Conservation (phyloP, 1,284 basidiomycete species). For the Apiotrichum brassicae region DNA sequence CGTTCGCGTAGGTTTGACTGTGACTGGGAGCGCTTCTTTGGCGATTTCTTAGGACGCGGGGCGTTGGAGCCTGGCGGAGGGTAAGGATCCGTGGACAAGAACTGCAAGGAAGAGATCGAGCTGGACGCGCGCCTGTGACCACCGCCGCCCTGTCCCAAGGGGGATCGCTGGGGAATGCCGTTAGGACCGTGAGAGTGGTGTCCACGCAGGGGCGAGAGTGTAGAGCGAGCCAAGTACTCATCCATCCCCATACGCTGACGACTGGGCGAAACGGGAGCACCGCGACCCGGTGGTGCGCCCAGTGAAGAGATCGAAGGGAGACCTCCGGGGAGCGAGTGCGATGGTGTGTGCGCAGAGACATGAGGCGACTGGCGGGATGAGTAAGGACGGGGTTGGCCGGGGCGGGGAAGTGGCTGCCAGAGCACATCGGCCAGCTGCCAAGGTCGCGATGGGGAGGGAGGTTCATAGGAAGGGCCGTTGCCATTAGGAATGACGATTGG, state of each 20-base stretch:
- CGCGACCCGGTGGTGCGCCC: not conserved
- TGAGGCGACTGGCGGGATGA: conserved; percentile 6
- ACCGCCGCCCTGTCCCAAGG: not conserved
- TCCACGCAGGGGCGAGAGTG: conserved; percentile 6
- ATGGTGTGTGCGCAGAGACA: conserved; percentile 9
- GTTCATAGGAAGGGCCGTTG: conserved; percentile 29
- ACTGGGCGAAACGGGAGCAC: conserved; percentile 1
- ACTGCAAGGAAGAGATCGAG: conserved; percentile 9
- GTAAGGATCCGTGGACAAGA: conserved; percentile 17
- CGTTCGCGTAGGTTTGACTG: conserved; percentile 30
- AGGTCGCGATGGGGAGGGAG: conserved; percentile 39
- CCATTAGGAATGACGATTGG: conserved; percentile 14
- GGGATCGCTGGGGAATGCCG: not conserved
- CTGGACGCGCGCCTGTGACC: conserved; percentile 15
- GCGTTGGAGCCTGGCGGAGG: conserved; percentile 12
- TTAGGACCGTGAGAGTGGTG: not conserved
- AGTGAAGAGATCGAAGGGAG: conserved; percentile 9
- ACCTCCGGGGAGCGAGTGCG: conserved; percentile 16
- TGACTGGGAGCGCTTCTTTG: conserved; percentile 38
- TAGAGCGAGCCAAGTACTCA: conserved; percentile 13
- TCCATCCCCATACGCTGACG: conserved; percentile 11
- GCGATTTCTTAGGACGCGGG: conserved; percentile 10
- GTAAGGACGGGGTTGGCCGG: conserved; percentile 13
- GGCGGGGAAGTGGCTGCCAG: conserved; percentile 43
- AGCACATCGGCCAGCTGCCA: conserved; percentile 43